Evolutionary conservation across 108 stramenopile species (phyloP).

Genomic region (Skeletonema costatum): DNA sequence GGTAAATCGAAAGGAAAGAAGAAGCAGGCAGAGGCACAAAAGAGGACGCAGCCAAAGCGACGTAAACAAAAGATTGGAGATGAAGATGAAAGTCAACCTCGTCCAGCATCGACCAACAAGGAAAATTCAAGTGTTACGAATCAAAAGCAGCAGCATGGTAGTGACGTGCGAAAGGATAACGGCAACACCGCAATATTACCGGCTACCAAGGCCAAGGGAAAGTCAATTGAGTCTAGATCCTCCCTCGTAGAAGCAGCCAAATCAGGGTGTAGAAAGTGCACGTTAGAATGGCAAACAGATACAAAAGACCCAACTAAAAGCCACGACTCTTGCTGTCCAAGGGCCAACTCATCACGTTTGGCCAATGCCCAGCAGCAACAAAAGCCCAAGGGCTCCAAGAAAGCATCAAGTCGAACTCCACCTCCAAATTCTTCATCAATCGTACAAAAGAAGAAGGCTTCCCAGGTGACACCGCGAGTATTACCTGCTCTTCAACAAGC

Average conservation of each 20-base stretch:
- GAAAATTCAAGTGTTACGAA: not conserved
- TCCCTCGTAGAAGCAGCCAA: constrained; percentile 13
- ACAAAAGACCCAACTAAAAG: not conserved
- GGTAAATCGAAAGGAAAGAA: not conserved
- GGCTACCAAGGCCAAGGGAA: not conserved
- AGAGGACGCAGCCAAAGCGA: constrained; percentile 23
- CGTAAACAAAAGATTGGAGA: not conserved
- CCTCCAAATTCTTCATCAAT: not conserved
- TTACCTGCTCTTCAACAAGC: not conserved
- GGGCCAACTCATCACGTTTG: constrained; percentile 1
- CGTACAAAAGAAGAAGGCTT: not conserved
- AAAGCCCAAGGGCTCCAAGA: not conserved
- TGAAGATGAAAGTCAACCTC: not conserved
- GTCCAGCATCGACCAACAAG: not conserved
- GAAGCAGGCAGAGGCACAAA: not conserved
- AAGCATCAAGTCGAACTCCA: not conserved
- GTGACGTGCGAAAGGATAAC: not conserved
- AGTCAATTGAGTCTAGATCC: not conserved
- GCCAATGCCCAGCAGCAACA: not conserved
- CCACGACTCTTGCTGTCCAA: constrained; percentile 21
- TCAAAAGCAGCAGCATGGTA: not conserved
- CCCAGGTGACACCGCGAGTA: not conserved
- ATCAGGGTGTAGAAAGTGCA: constrained; percentile 22
- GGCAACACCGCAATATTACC: not conserved
- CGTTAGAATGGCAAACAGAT: constrained; percentile 27